Conservation (phyloP, 768 basidiomycete species). For the Tulasnella sp. region DNA sequence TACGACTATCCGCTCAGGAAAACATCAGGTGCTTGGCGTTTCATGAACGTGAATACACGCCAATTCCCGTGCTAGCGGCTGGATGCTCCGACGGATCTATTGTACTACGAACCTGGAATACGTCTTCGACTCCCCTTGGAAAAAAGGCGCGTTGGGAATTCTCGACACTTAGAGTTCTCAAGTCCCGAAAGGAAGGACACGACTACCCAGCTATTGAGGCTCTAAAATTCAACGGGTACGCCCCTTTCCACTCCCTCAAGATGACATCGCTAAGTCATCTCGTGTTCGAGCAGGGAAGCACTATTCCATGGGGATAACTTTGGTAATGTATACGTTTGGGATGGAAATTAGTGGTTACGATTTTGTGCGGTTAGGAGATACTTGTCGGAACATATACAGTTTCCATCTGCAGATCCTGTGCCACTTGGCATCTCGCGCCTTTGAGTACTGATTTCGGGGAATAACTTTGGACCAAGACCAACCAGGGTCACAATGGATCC, state of each 20-base stretch:
- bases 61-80: constrained; percentile 72
- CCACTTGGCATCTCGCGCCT: too few species aligned
- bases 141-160: constrained; percentile 74
- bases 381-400: neutral
- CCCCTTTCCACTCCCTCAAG: constrained; percentile 32
- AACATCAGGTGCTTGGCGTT: constrained; percentile 72
- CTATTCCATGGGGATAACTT: constrained; percentile 64
- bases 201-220: constrained; percentile 62
- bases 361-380: neutral
- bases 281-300: constrained; percentile 45
- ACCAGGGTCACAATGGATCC: too few species aligned
- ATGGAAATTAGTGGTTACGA: neutral
- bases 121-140: constrained; percentile 65
- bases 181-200: constrained; percentile 49
- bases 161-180: constrained; percentile 62
- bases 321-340: constrained; percentile 57
- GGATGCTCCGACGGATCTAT: constrained; percentile 74
- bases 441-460: too few species aligned
- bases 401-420: neutral
- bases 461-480: too few species aligned
- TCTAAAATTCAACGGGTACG: constrained; percentile 76
- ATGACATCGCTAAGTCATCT: neutral
- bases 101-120: constrained; percentile 77
- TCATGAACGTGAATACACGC: constrained; percentile 83
- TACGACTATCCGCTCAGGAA: constrained; percentile 57